Evolutionary conservation across 768 basidiomycete genomes (phyloP), one percentile per base, ranked within the genome.

Genomic region (Leccinum longicurvipes): DNA sequence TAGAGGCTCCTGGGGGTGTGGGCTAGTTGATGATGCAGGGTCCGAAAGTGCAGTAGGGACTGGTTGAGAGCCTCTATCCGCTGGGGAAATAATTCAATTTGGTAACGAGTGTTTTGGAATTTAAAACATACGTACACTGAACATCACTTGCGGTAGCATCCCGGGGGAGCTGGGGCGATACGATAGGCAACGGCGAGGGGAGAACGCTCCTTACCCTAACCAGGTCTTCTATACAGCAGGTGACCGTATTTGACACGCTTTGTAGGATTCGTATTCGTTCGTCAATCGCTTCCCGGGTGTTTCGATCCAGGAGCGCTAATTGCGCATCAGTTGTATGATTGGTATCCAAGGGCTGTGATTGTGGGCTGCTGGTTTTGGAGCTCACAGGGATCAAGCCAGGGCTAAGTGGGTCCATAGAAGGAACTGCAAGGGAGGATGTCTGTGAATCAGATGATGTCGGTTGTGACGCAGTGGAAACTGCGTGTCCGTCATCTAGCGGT

Each of bases 281-380:
- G 60, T 94, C 91, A 48, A 97, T 88, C 6, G 88, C 87, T 60
- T 90, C 88, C 52, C 89, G 77, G 25, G 90, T 91, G 36, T 86
- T 66, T 25, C 63, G 73, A 59, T 93, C 89, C 71, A 93, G 73
- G 19, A 77, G 71, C 17, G 78, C 74, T 12, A 93, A 75, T 62
- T 92, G 88, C 39, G 81, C 81, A 15, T 84, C 82, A 6, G 64
- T 58, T 12, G 60, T 24, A 39, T 45, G 60, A 34, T 15, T n/a
- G 28, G 11, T 47, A 28, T 51, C 41, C 21, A 5, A 10, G 79
- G 83, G 54, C 84, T 31, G 73, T 74, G 10, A 77, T 68, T 21
- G 49, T 36, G 42, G 21, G 27, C 27, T 53, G 15, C 23, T 36
- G 6, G 41, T 11, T 42, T 28, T 61, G 31, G 31, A 47, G 45